These are phyloP conservation scores for Globisporangium takayamanum DNA, from an alignment of 352 stramenopile species.

Conservation along the genomic window DNA sequence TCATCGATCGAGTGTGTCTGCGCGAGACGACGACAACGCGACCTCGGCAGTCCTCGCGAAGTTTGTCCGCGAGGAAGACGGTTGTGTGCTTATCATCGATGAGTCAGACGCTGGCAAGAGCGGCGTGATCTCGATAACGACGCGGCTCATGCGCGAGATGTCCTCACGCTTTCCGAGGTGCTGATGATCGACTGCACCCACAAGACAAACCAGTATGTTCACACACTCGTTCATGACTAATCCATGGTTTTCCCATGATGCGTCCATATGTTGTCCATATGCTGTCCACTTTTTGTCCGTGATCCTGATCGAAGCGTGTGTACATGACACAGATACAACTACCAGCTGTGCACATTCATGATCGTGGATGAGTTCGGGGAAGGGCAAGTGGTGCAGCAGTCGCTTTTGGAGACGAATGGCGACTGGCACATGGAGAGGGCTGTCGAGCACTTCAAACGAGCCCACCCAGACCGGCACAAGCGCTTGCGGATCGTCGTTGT, in stretches of 20 bases:
- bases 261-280: background rate
- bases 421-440: conserved; percentile 17
- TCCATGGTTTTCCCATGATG: too few species aligned
- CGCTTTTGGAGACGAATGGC: conserved; percentile 13
- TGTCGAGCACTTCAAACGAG: conserved; percentile 14
- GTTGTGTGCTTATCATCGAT: conserved; percentile 1
- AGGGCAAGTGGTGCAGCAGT: conserved; percentile 12
- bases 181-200: conserved; percentile 16
- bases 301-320: too few species aligned
- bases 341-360: conserved; percentile 20
- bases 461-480: conserved; percentile 5
- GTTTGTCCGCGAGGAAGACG: background rate
- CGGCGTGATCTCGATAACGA: conserved; percentile 12
- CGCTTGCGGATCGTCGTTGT: conserved; percentile 18
- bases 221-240: background rate
- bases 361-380: conserved; percentile 16
- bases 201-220: conserved; percentile 15
- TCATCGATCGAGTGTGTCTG: background rate
- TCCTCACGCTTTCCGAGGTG: conserved; percentile 10
- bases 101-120: conserved; percentile 5
- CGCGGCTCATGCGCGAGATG: conserved; percentile 6
- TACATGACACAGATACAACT: conserved; percentile 18
- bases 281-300: background rate
- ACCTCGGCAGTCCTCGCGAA: background rate
- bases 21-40: background rate